Evolutionary conservation across 2,329 filamentous ascomycete genomes (phyloP).

Genomic region (Epichloe aotearoae): DNA sequence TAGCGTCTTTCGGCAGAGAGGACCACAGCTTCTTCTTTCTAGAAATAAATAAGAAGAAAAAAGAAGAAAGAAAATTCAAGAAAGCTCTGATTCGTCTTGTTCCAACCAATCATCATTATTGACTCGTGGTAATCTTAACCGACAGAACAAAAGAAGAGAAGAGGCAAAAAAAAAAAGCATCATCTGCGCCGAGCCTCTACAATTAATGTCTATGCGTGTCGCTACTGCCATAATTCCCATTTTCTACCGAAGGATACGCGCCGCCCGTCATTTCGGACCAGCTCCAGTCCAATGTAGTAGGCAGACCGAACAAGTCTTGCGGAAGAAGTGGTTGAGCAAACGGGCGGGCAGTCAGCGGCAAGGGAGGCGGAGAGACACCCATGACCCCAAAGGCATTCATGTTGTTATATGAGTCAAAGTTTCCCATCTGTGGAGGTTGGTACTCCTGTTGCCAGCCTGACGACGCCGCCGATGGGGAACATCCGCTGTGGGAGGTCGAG

Average conservation of each 20-base stretch:
- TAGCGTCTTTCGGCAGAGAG: background rate
- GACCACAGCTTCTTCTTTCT: background rate
- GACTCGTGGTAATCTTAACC: background rate
- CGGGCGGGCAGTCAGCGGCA: conserved; percentile 12
- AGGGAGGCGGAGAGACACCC: conserved; percentile 9
- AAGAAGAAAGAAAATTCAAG: background rate
- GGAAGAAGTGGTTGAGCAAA: conserved; percentile 84
- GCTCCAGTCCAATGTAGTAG: conserved; percentile 90
- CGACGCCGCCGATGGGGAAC: conserved; percentile 31
- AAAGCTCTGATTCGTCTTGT: background rate
- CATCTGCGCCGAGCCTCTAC: background rate
- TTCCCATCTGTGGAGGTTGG: conserved; percentile 20
- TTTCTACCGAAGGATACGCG: conserved; percentile 50
- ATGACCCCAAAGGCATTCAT: conserved; percentile 30
- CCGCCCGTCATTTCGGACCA: conserved; percentile 58
- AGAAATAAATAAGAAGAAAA: background rate
- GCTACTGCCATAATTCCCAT: conserved; percentile 35
- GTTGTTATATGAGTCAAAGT: conserved; percentile 32
- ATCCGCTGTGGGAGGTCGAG: conserved; percentile 19
- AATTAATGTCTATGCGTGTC: background rate
- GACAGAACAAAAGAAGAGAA: too few species aligned
- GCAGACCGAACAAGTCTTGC: conserved; percentile 88
- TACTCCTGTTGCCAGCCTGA: conserved; percentile 36
- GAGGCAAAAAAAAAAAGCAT: background rate
- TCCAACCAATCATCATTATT: background rate